These are phyloP conservation scores for Solanum sparsipilum DNA, from an alignment of 257 asterid species.

Conservation along the genomic window DNA sequence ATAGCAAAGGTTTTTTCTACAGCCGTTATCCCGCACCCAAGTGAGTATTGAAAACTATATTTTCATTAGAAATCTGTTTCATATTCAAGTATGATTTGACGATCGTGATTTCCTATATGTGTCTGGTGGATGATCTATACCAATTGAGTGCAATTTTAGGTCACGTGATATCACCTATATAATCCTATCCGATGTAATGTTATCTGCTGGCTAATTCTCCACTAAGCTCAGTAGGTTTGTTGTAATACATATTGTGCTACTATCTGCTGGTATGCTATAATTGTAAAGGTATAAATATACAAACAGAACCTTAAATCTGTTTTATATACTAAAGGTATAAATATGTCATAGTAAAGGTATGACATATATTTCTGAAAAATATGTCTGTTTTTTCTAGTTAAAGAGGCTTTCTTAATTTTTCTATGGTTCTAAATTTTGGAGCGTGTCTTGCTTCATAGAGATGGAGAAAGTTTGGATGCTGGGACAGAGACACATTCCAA, in stretches of 20 bases:
- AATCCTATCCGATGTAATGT: background rate
- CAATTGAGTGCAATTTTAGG: background rate
- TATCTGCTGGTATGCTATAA: background rate
- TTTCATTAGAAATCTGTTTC: background rate
- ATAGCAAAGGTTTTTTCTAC: constrained; percentile 86
- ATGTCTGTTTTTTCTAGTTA: background rate
- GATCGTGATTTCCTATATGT: background rate
- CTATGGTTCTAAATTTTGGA: background rate
- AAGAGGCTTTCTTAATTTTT: background rate
- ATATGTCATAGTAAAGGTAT: background rate
- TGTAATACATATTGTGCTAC: background rate
- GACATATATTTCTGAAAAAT: background rate
- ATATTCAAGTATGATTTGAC: background rate
- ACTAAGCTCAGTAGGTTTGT: background rate
- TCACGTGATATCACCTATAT: background rate
- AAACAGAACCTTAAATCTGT: background rate
- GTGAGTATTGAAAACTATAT: constrained; percentile 28
- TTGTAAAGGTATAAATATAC: background rate
- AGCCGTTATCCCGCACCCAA: constrained; percentile 84
- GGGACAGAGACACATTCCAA: constrained; percentile 80
- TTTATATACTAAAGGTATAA: background rate
- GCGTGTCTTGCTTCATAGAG: constrained; percentile 35
- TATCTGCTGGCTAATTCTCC: background rate
- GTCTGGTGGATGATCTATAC: background rate
- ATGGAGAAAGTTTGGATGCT: constrained; percentile 71